These are phyloP conservation scores for Triticum monococcum DNA, from an alignment of 176 grass and related monocot species.

Conservation along the genomic window DNA sequence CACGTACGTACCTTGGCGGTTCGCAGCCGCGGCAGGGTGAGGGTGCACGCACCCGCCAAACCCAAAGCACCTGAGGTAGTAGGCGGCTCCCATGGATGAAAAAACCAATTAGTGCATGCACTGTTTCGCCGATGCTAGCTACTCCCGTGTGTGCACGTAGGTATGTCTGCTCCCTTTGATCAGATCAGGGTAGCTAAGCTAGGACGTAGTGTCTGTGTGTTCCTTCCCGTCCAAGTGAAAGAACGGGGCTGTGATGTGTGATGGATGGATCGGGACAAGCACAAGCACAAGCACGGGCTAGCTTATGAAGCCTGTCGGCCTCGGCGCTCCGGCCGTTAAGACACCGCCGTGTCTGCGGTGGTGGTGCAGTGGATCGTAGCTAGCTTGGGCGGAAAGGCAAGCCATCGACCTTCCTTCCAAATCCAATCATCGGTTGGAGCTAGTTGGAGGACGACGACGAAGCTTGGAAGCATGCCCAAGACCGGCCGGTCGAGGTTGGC, in stretches of 20 bases:
- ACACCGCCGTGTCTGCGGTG: neutral
- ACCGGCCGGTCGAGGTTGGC: conserved; percentile 16
- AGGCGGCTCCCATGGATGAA: neutral
- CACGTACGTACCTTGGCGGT: neutral
- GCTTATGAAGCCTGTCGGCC: conserved; percentile 12
- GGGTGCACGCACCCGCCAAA: neutral
- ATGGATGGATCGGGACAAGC: neutral
- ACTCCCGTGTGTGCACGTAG: no score
- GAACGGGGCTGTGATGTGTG: neutral
- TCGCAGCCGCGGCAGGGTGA: neutral
- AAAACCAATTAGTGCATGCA: no score
- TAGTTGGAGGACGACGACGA: conserved; percentile 34
- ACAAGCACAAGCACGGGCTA: neutral
- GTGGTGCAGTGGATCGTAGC: neutral
- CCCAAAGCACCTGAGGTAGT: neutral
- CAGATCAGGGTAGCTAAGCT: neutral
- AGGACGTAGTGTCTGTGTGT: neutral
- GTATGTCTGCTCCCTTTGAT: no score
- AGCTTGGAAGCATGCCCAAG: conserved; percentile 93
- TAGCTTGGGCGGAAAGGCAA: conserved; percentile 40
- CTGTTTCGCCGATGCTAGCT: no score
- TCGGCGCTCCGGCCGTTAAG: neutral
- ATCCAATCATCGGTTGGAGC: neutral
- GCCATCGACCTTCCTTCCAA: neutral
- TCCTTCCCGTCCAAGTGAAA: conserved; percentile 7